phyloP scores from a whole-genome alignment of 2,329 filamentous ascomycete species.

The Trichoderma oligosporum region DNA sequence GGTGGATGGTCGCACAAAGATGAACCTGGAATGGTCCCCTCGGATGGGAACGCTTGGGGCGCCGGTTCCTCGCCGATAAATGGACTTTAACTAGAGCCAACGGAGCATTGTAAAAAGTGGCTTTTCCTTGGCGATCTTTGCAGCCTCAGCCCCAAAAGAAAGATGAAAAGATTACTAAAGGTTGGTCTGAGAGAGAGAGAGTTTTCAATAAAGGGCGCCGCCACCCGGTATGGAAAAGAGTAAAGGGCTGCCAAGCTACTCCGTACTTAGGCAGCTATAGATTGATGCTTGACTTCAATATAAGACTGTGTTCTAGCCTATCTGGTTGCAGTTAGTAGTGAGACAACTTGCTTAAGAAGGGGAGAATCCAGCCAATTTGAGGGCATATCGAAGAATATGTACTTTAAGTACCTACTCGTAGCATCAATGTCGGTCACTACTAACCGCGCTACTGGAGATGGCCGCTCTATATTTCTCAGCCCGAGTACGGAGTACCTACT shows the following conservation, averaged over 20 bases:
- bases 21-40: constrained; percentile 3
- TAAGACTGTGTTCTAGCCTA: background rate
- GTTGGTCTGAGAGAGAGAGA: too few relatives aligned
- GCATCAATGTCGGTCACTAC: too few relatives aligned
- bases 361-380: too few relatives aligned
- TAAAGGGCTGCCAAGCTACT: background rate
- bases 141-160: background rate
- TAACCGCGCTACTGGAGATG: too few relatives aligned
- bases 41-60: constrained; percentile 6
- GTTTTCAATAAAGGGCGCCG: constrained; percentile 1
- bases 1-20: constrained; percentile 11
- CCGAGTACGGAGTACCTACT: background rate
- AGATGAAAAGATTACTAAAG: too few relatives aligned
- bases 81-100: constrained; percentile 16
- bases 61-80: constrained; percentile 18
- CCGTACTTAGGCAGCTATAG: background rate
- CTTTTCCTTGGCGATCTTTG: constrained; percentile 16
- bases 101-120: constrained; percentile 12
- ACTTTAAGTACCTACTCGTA: too few relatives aligned
- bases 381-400: too few relatives aligned
- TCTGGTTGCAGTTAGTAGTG: background rate
- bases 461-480: too few relatives aligned
- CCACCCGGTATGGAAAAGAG: background rate
- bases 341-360: too few relatives aligned
- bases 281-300: background rate